Percentiles rank a stretch among this genome's conserved stretches.
phyloP scores from a whole-genome alignment of 2,329 filamentous ascomycete species.

The Clarireedia homoeocarpa region DNA sequence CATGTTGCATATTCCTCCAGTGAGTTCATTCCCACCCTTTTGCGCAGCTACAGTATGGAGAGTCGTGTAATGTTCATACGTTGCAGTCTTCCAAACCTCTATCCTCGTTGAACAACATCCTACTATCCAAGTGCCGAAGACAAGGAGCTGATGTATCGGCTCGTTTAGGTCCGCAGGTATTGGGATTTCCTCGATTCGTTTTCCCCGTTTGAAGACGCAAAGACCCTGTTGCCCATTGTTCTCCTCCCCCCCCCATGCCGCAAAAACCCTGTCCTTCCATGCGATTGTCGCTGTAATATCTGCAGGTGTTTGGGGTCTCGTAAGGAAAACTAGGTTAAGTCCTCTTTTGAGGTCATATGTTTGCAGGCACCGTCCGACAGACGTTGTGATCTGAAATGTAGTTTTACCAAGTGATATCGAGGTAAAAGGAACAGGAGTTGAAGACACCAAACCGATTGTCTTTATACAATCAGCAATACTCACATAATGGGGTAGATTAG shows the following conservation, averaged over 20 bases:
- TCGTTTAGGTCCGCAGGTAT: slow-evolving; percentile 57
- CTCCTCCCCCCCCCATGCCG: slow-evolving; percentile 71
- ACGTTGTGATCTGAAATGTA: slow-evolving; percentile 96
- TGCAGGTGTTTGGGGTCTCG: slow-evolving; percentile 77
- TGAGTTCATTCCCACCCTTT: slow-evolving; percentile 59
- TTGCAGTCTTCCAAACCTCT: slow-evolving; percentile 81
- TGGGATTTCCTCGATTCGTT: slow-evolving; percentile 69
- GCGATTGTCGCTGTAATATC: slow-evolving; percentile 79
- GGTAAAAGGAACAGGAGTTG: slow-evolving; percentile 84
- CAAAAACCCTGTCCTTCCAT: slow-evolving; percentile 80
- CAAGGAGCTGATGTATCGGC: slow-evolving; percentile 67
- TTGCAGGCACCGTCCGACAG: slow-evolving; percentile 80
- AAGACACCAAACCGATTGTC: slow-evolving; percentile 90
- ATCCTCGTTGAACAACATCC: slow-evolving; percentile 68
- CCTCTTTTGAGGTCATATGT: slow-evolving; percentile 91
- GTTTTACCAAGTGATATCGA: slow-evolving; percentile 84
- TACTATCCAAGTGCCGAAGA: slow-evolving; percentile 89
- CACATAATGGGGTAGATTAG: not conserved
- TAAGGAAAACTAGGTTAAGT: slow-evolving; percentile 88
- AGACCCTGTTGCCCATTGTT: slow-evolving; percentile 55
- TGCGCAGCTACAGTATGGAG: slow-evolving; percentile 50
- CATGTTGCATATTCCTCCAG: slow-evolving; percentile 75
- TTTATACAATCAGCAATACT: slow-evolving; percentile 32
- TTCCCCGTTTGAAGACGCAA: slow-evolving; percentile 89
- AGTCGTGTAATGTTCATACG: slow-evolving; percentile 84